A percentile compares a stretch with the other conserved stretches of the same genome.
phyloP scores from a whole-genome alignment of 768 basidiomycete genomes.

The Dacryopinax primogenitus region DNA sequence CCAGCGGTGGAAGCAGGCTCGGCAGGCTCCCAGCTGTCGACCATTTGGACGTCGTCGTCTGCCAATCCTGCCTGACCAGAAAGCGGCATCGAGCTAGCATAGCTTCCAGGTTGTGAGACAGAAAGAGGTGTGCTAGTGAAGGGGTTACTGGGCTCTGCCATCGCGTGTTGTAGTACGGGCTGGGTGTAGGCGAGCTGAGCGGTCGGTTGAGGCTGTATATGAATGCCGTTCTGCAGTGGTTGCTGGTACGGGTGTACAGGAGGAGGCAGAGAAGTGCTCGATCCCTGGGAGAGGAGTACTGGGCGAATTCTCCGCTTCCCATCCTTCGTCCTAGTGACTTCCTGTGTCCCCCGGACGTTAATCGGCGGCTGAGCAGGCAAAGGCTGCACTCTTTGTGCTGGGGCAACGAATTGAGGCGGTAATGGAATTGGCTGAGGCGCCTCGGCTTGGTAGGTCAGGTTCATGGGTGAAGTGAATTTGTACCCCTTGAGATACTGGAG shows the following conservation, averaged over 20 bases:
- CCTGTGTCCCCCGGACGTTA: slow-evolving; percentile 16
- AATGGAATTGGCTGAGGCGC: not conserved
- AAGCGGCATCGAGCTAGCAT: not conserved
- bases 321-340: slow-evolving; percentile 23
- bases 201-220: not conserved
- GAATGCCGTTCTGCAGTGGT: slow-evolving; percentile 6
- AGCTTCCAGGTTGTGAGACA: not conserved
- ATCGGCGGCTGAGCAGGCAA: slow-evolving; percentile 9
- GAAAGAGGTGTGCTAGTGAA: not conserved
- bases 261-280: slow-evolving; percentile 8
- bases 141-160: slow-evolving; percentile 10
- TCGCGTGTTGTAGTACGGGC: slow-evolving; percentile 15
- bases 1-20: slow-evolving; percentile 14
- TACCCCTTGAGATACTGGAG: slow-evolving; percentile 72
- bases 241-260: not conserved
- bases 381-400: not conserved
- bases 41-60: slow-evolving; percentile 9
- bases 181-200: not conserved
- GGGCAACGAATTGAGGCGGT: not conserved
- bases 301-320: slow-evolving; percentile 55
- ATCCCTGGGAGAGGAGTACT: slow-evolving; percentile 18
- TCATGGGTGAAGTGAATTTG: slow-evolving; percentile 36
- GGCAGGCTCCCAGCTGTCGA: not conserved
- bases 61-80: not conserved
- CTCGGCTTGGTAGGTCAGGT: slow-evolving; percentile 1